phyloP scores from a whole-genome alignment of 305 asterid genomes.

The Fraxinus latifolia region DNA sequence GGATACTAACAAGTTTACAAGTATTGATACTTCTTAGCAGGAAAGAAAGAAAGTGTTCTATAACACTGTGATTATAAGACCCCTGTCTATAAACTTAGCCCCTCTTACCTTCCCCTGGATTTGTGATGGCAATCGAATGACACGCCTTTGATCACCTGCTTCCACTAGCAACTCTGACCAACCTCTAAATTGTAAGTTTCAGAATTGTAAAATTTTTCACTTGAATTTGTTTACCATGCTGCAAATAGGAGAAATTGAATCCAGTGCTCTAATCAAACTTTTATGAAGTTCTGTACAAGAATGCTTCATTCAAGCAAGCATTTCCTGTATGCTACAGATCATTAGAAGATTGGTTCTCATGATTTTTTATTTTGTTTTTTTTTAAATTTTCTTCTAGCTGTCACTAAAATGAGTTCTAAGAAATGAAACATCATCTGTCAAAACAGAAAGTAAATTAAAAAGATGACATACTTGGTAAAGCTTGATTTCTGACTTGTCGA shows the following conservation, averaged over 20 bases:
- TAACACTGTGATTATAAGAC: slow-evolving; percentile 62
- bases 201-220: slow-evolving; percentile 3
- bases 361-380: background rate
- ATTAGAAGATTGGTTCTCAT: background rate
- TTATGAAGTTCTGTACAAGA: background rate
- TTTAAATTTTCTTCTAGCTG: background rate
- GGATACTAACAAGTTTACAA: background rate
- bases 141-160: slow-evolving; percentile 92
- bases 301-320: background rate
- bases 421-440: background rate
- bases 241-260: background rate
- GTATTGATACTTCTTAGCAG: background rate
- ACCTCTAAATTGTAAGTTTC: slow-evolving; percentile 69
- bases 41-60: background rate
- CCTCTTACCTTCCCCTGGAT: slow-evolving; percentile 87
- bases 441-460: background rate
- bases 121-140: slow-evolving; percentile 63
- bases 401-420: background rate
- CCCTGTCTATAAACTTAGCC: slow-evolving; percentile 71
- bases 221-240: background rate
- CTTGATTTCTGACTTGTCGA: slow-evolving; percentile 94
- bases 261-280: background rate
- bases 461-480: slow-evolving; percentile 61
- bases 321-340: too few relatives aligned
- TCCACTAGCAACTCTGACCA: slow-evolving; percentile 84